Base-by-base conservation (phyloP, 805 yeast genomes). In the Candida vaughaniae region DNA sequence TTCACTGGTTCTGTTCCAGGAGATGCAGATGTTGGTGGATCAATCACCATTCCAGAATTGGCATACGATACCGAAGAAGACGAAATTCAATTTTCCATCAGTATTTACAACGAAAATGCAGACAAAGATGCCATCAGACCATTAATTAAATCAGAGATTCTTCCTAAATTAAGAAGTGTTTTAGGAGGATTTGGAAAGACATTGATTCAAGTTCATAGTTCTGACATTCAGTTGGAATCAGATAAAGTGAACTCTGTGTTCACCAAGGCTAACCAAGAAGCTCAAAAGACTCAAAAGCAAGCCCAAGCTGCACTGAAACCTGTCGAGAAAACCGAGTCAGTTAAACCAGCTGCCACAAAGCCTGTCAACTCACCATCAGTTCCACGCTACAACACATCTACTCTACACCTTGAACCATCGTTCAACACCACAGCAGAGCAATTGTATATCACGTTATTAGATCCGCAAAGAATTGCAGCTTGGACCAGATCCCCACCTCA, bases 341-440 rank as follows among this genome's bases (percentile, higher is more conserved):
- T 14, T 4, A 16, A 23, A 22, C 22, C 15, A n/a, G 15, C 18
- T 4, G 15, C 29, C 6, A 15, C 19, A 12, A 9, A 25, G 16
- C 10, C 37, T n/a, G 10, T 29, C 14, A 22, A 33, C 6, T 45
- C 36, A 20, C 39, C 53, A 7, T 27, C 46, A 9, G 69, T 71
- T 27, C 82, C 85, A 11, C 81, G 77, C 38, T 84, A 85, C 60
- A 91, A 89, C 64, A 87, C 96, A 5, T 76, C 95, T 0, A 77
- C 87, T 0, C 66, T 91, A 35, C 82, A 82, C 48, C 67, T 90
- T 35, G 85, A 84, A 48, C 82, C 95, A 4, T 69, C 76, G 3
- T 93, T 93, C 73, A 82, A 83, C 60, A 88, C 96, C 10, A 75
- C 95, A 3, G 95, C 96, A 0, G 87, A 84, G 44, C 95, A 88